Conservation (phyloP, 257 asterid species). For the Solanum chiquidenum region DNA sequence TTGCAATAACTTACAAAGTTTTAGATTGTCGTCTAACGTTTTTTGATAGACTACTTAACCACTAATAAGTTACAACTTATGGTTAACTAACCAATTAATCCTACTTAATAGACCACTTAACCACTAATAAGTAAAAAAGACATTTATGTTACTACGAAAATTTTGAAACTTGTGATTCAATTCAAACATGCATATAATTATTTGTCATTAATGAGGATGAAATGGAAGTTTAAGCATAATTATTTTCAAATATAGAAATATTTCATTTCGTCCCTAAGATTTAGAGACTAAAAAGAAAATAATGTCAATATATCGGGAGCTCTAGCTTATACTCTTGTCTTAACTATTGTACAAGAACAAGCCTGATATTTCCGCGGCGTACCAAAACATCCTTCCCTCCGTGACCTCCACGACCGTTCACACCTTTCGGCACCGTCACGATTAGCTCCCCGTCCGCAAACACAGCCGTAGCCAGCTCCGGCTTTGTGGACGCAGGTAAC, state of each 20-base stretch:
- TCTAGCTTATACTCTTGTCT: not conserved
- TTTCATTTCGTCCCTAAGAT: not conserved
- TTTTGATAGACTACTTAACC: no score
- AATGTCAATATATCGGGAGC: not conserved
- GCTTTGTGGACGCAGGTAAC: constrained; percentile 25
- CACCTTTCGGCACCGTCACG: constrained; percentile 47
- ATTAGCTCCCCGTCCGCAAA: constrained; percentile 27
- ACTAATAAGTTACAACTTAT: no score
- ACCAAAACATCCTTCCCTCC: constrained; percentile 20
- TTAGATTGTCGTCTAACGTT: not conserved
- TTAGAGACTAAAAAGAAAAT: not conserved
- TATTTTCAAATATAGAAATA: not conserved
- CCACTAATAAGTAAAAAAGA: no score
- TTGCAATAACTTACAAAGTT: not conserved
- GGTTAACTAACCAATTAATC: no score
- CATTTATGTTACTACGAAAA: not conserved
- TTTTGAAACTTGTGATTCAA: not conserved
- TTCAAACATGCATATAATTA: not conserved
- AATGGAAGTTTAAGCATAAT: not conserved
- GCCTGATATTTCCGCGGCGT: not conserved
- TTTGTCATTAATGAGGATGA: not conserved
- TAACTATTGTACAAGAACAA: constrained; percentile 14
- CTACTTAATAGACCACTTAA: no score
- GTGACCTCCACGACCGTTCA: not conserved
- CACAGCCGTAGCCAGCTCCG: constrained; percentile 36